Evolutionary conservation across 345 rosid species (phyloP), one percentile per base, ranked within the genome.

Genomic region (Populus ilicifolia): DNA sequence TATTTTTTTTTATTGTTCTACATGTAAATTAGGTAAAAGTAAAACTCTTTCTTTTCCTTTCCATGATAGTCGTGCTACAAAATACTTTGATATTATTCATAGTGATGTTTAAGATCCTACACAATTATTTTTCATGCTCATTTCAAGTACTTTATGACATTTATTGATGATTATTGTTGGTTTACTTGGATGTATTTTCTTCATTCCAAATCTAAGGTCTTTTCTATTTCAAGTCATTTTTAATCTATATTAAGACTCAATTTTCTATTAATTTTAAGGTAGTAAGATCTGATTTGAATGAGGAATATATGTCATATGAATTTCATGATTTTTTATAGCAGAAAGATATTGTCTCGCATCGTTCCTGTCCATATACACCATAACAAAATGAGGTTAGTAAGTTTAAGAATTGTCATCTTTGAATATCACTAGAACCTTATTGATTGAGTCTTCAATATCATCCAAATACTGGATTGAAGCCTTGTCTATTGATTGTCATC

Each of bases 381-480:
- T 8, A 67, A 36, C 48, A 33, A 35, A 36, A 67, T 67, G 0
- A 16, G 2, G 12, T 36, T 0, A 25, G 0, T 0, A 29, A 38
- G 21, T 1, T 1, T 2, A 67, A 67, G 2, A 67, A 67, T 0
- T 0, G 0, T 0, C 48, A 36, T 21, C 14, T 33, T 36, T 67
- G 2, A 27, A 67, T 0, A 7, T 36, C 2, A 8, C 21, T 14
- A 0, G 14, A 1, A 8, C 8, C 0, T 67, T 67, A 35, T 18
- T 67, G 5, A 1, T 67, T 20, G 70, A 67, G 2, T 38, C 29
- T 1, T 67, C 2, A 0, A 0, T 50, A 0, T 2, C 9, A 5
- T 0, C 9, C 18, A 18, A 50, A 5, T 50, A 18, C 0, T 50
- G 0, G 50, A n/a, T 50, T 1, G 0, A 50, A 2, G 9, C 9